Percentiles rank a stretch among this genome's conserved stretches.
Conservation (phyloP, 768 basidiomycete genomes). For the Boletus reticulatus region DNA sequence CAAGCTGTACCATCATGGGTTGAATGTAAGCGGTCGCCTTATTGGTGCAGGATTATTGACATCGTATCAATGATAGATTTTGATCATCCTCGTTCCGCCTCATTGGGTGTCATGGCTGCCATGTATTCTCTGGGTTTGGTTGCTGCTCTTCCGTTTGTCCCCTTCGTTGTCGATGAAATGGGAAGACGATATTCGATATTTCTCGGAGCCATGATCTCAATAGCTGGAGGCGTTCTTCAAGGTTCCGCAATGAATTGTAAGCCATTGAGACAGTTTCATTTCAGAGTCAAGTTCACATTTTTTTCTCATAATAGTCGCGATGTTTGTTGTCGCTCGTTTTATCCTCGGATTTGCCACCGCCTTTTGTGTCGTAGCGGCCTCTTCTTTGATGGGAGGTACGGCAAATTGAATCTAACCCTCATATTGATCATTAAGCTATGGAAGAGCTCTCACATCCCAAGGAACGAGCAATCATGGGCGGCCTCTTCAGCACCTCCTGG, state of each 20-base stretch:
- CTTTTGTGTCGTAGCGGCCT: conserved; percentile 3
- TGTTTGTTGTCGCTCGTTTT: background rate
- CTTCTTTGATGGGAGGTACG: conserved; percentile 24
- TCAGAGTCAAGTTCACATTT: too few species aligned
- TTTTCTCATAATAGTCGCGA: background rate
- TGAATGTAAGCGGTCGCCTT: conserved; percentile 34
- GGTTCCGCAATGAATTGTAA: conserved; percentile 11
- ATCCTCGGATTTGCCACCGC: conserved; percentile 1
- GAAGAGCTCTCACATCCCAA: conserved; percentile 24
- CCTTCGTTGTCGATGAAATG: background rate
- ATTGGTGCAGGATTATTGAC: background rate
- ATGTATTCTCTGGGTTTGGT: conserved; percentile 61
- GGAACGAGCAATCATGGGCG: conserved; percentile 14
- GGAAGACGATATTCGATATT: conserved; percentile 14
- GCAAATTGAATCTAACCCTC: background rate
- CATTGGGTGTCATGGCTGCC: conserved; percentile 56
- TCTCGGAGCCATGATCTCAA: conserved; percentile 2
- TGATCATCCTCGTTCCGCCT: conserved; percentile 49
- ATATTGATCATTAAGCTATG: background rate
- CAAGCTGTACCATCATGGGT: conserved; percentile 60
- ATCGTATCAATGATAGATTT: conserved; percentile 40
- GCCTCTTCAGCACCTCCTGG: conserved; percentile 9
- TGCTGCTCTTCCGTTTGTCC: conserved; percentile 42
- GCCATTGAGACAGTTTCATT: background rate
- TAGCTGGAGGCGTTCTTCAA: conserved; percentile 8